These are phyloP conservation scores for Quercus ilex DNA, from an alignment of 306 rosid species.

Conservation along the genomic window DNA sequence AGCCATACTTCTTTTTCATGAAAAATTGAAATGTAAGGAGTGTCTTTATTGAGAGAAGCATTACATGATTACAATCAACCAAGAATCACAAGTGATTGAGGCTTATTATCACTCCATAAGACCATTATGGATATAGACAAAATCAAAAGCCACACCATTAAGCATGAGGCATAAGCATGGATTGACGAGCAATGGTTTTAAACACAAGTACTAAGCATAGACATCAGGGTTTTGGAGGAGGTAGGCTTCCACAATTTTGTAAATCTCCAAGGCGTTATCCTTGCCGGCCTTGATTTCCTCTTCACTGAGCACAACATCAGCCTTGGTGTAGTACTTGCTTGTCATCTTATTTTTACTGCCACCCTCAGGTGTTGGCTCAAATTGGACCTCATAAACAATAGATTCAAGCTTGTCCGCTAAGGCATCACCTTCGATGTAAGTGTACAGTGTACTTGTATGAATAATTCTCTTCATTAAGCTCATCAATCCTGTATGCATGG, in stretches of 20 bases:
- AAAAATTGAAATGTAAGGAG: no score
- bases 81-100: background rate
- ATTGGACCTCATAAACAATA: slow-evolving; percentile 28
- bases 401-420: slow-evolving; percentile 34
- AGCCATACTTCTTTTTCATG: background rate
- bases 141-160: background rate
- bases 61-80: background rate
- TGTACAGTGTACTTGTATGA: slow-evolving; percentile 25
- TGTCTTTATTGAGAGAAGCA: background rate
- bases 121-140: background rate
- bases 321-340: slow-evolving; percentile 33
- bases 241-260: slow-evolving; percentile 37
- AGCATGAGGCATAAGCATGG: background rate
- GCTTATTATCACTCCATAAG: background rate
- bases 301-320: slow-evolving; percentile 30
- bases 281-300: slow-evolving; percentile 39
- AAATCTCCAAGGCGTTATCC: slow-evolving; percentile 31
- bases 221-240: slow-evolving; percentile 34
- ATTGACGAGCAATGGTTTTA: background rate
- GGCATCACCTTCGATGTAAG: slow-evolving; percentile 21
- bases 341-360: slow-evolving; percentile 35
- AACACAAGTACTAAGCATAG: slow-evolving; percentile 19
- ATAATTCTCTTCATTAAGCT: slow-evolving; percentile 12
- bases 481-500: slow-evolving; percentile 24
- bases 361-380: slow-evolving; percentile 37